A percentile compares a stretch with the other conserved stretches of the same genome.
Conservation (phyloP, 805 yeast species). For the Spathaspora girioi region DNA sequence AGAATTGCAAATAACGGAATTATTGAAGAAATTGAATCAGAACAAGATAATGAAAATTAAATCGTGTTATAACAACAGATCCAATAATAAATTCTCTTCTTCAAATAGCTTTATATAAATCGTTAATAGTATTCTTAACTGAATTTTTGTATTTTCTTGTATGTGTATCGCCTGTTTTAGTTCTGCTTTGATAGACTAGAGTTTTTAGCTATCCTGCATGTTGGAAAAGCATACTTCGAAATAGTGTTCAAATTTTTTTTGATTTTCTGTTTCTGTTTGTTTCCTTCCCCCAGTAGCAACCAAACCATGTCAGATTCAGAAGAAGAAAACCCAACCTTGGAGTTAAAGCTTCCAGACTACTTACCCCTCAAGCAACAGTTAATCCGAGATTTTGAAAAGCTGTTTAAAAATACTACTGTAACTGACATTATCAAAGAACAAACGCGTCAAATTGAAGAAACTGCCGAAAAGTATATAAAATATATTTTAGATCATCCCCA, state of each 20-base stretch:
- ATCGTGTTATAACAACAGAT: too few species aligned
- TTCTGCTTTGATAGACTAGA: too few species aligned
- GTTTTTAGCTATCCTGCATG: too few species aligned
- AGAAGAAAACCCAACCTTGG: neutral
- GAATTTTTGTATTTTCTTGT: too few species aligned
- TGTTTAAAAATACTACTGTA: constrained; percentile 6
- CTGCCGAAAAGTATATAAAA: constrained; percentile 12
- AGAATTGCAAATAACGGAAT: neutral
- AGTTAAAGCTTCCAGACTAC: constrained; percentile 10
- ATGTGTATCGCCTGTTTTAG: too few species aligned
- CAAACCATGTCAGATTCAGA: neutral
- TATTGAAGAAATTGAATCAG: neutral
- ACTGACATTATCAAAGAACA: constrained; percentile 7
- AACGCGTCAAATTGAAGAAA: constrained; percentile 8
- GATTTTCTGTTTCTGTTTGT: neutral
- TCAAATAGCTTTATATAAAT: neutral
- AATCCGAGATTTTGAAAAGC: constrained; percentile 12
- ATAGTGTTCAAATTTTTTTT: too few species aligned
- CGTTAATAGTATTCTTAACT: too few species aligned
- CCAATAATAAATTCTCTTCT: too few species aligned
- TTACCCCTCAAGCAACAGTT: constrained; percentile 12
- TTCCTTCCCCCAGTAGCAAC: neutral
- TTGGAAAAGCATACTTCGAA: too few species aligned
- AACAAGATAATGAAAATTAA: neutral
- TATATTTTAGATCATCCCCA: constrained; percentile 6